Evolutionary conservation across 192 early-diverging fungal genomes (phyloP).

Genomic region (Rhizoclosmatium globosum): DNA sequence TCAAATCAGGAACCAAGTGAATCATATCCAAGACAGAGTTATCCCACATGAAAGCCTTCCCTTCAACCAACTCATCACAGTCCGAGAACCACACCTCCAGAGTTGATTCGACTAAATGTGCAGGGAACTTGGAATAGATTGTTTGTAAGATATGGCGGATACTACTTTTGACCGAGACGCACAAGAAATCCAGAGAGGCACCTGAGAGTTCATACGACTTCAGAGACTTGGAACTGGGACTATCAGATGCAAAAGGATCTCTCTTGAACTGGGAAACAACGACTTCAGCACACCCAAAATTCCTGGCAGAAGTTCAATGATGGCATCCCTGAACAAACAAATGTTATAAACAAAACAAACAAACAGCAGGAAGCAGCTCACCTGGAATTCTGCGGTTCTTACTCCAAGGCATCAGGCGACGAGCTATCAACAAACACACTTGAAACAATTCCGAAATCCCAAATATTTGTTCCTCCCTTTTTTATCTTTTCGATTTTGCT

Average conservation of each 20-base stretch:
- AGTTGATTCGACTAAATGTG: slow-evolving; percentile 68
- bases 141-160: slow-evolving; percentile 62
- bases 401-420: neutral
- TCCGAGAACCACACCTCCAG: slow-evolving; percentile 69
- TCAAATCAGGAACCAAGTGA: too few species aligned
- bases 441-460: slow-evolving; percentile 43
- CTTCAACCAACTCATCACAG: too few species aligned
- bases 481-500: slow-evolving; percentile 23
- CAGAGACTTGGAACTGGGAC: neutral
- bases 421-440: slow-evolving; percentile 33
- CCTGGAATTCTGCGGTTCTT: slow-evolving; percentile 27
- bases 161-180: slow-evolving; percentile 51
- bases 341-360: neutral
- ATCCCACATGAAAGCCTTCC: too few species aligned
- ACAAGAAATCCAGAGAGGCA: slow-evolving; percentile 52
- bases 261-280: slow-evolving; percentile 35
- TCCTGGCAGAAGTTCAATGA: slow-evolving; percentile 44
- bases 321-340: slow-evolving; percentile 20
- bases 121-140: slow-evolving; percentile 59
- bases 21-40: too few species aligned
- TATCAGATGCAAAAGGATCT: slow-evolving; percentile 9
- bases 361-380: too few species aligned
- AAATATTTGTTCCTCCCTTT: slow-evolving; percentile 16
- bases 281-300: slow-evolving; percentile 38
- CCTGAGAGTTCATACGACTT: neutral